Evolutionary conservation across 768 basidiomycete species (phyloP), one percentile per base, ranked within the genome.

Genomic region (Mycena venus): DNA sequence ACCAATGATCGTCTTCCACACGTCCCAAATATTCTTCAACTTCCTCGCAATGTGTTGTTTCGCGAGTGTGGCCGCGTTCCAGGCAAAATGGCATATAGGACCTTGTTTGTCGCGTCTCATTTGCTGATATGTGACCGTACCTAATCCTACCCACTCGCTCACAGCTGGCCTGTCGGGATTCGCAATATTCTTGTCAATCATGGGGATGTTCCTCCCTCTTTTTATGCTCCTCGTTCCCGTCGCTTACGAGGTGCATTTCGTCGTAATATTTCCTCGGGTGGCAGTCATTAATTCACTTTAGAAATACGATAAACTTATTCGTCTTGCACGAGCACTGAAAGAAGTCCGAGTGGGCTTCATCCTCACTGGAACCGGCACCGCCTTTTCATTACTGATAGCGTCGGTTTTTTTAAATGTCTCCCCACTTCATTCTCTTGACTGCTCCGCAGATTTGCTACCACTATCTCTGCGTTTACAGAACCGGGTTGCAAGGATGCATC

Each of bases 11-110:
- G 88, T 95, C 68, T 92, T 92, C 80, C 91, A 94, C 81, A 82
- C 90, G 34, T 91, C 90, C 3, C 94, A 98, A 86, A 89, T 91
- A 66, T 97, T 99, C 88, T 96, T 98, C 91, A 93, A 94, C 82
- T 98, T 99, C 80, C 89, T 99, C 56, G 91, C 95, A 15, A 94
- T 98, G 91, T 94, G 93, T 58, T 97, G 96, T 80, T 96, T 96
- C 78, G 97, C 95, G 10, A 93, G 94, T 78, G 94, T 96, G 4
- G 97, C 97, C 0, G 86, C 88, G 25, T 99, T 98, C 83, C 97
- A 99, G 78, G 92, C 95, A 5, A 93, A 94, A 76, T 97, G 91
- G 91, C 80, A 87, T 12, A 89, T 98, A 27, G 95, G 95, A 10
- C 95, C 96, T 44, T 98, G 97, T 98, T 78, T 77, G 96, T 91